Evolutionary conservation across 352 stramenopile genomes (phyloP).

Genomic region (Thalassiosira hispida): DNA sequence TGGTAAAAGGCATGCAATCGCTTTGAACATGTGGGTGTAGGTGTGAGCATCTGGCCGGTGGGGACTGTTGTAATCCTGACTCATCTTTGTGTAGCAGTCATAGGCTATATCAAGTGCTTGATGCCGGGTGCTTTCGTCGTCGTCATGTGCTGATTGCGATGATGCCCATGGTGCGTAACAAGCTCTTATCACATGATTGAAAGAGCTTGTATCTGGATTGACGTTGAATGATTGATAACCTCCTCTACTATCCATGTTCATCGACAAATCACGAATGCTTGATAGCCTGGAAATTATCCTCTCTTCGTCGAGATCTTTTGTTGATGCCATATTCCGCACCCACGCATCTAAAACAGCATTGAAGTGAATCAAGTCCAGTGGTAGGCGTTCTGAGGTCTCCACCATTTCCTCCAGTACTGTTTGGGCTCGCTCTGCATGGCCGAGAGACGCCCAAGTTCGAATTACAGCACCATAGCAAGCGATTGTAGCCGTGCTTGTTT

Average conservation of each 20-base stretch:
- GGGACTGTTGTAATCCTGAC: constrained; percentile 17
- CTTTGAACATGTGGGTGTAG: constrained; percentile 57
- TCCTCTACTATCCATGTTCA: constrained; percentile 27
- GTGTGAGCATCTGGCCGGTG: constrained; percentile 48
- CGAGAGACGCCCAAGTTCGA: constrained; percentile 37
- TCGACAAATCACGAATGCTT: constrained; percentile 38
- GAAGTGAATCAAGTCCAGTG: constrained; percentile 44
- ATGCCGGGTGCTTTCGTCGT: constrained; percentile 6
- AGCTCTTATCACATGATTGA: constrained; percentile 54
- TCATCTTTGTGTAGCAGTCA: constrained; percentile 44
- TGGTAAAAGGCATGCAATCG: constrained; percentile 36
- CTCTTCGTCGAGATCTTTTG: constrained; percentile 9
- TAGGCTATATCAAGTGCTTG: constrained; percentile 40
- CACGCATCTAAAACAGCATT: constrained; percentile 54
- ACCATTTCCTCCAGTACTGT: constrained; percentile 42
- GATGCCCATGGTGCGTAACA: constrained; percentile 52
- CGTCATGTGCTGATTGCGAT: not conserved
- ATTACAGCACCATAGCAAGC: constrained; percentile 39
- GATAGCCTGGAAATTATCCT: constrained; percentile 32
- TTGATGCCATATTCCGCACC: constrained; percentile 33
- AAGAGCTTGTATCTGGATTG: constrained; percentile 51
- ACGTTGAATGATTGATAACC: constrained; percentile 36
- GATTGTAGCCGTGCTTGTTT: constrained; percentile 23
- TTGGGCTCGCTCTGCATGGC: constrained; percentile 36
- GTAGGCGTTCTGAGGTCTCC: constrained; percentile 14